These are phyloP conservation scores for Auxenochlorella pyrenoidosa DNA, from an alignment of 139 green algal genomes.

Conservation along the genomic window DNA sequence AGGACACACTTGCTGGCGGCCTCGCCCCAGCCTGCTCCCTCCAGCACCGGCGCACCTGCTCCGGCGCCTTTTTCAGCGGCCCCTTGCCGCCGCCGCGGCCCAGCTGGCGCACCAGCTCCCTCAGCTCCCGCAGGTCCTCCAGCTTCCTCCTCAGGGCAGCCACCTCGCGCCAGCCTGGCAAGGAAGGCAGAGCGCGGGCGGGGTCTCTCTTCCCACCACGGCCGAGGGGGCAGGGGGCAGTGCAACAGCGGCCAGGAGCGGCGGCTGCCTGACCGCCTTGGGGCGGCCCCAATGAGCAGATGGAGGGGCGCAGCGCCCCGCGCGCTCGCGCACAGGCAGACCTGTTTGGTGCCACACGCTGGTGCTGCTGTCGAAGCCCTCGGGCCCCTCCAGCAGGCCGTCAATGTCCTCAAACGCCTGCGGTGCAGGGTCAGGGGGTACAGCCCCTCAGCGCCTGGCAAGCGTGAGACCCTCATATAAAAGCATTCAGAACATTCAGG, in stretches of 20 bases:
- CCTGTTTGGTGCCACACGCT: conserved; percentile 79
- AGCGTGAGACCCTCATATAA: too few species aligned
- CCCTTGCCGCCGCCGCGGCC: conserved; percentile 82
- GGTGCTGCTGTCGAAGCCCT: conserved; percentile 75
- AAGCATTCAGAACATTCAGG: too few species aligned
- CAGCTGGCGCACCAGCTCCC: conserved; percentile 83
- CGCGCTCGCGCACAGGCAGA: conserved; percentile 19
- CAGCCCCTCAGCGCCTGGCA: too few species aligned
- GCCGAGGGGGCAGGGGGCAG: too few species aligned
- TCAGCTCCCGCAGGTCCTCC: conserved; percentile 83
- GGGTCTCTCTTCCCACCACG: too few species aligned
- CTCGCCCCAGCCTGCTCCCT: not conserved
- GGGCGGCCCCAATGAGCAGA: too few species aligned
- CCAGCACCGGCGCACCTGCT: conserved; percentile 51
- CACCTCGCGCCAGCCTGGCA: conserved; percentile 27
- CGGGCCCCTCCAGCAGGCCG: conserved; percentile 79
- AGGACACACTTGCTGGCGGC: not conserved
- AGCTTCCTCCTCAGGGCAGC: conserved; percentile 62
- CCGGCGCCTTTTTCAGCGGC: conserved; percentile 75
- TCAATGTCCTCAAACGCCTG: conserved; percentile 74
- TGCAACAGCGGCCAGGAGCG: too few species aligned
- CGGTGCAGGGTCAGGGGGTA: not conserved
- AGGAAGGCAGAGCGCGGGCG: too few species aligned
- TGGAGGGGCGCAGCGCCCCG: too few species aligned
- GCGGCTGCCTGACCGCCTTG: too few species aligned